Evolutionary conservation across 805 yeast species (phyloP).

Genomic region (Candida ovalis): DNA sequence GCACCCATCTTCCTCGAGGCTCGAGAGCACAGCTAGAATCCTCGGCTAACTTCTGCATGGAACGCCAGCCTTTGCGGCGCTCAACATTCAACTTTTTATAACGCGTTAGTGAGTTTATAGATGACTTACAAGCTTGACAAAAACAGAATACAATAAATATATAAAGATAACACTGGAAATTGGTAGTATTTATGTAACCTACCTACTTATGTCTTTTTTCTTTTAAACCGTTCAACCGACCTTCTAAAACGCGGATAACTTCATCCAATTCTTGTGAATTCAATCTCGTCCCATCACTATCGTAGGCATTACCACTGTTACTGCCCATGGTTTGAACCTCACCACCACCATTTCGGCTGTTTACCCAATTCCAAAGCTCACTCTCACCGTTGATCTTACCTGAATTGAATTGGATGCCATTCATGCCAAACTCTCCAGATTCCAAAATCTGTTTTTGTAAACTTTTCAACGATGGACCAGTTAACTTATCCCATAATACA

Average conservation of each 20-base stretch:
- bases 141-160: not conserved
- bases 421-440: not conserved
- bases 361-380: constrained; percentile 72
- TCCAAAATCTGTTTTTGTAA: constrained; percentile 6
- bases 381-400: constrained; percentile 50
- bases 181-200: not conserved
- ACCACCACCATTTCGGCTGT: constrained; percentile 29
- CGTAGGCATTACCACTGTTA: no score
- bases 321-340: not conserved
- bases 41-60: not conserved
- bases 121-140: no score
- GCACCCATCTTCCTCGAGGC: no score
- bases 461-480: constrained; percentile 7
- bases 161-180: not conserved
- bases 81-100: not conserved
- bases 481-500: constrained; percentile 16
- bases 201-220: constrained; percentile 2
- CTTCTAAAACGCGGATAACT: constrained; percentile 41
- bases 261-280: constrained; percentile 42
- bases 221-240: constrained; percentile 35
- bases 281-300: not conserved
- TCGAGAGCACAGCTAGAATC: not conserved
- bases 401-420: not conserved
- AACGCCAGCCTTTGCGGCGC: not conserved
- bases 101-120: no score